Evolutionary conservation across 1,139 yeast species (phyloP), one percentile per base, ranked within the genome.

Genomic region (Scheffersomyces illinoinensis): DNA sequence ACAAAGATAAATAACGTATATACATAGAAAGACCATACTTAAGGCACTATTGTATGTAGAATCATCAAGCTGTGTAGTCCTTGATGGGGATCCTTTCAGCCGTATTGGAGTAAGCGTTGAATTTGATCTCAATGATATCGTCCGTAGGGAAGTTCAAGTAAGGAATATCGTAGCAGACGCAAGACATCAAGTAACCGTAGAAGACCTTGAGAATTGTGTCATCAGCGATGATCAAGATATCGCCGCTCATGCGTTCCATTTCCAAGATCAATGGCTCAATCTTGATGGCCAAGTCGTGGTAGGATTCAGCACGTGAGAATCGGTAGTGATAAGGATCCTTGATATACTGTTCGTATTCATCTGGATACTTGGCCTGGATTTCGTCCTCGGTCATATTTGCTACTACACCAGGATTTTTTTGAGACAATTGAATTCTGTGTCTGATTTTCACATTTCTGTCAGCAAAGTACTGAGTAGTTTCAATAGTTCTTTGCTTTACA

Each of bases 161-260:
- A 3, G 98, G 98, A 61, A 95, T 92, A 66, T 93, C 98, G 62
- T 83, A 83, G 66, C 96, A 91, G 4, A 96, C 86, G 63, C 93
- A 88, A 3, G 97, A 96, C 97, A 95, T 91, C 66, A 95, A 81
- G 73, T 95, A 95, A 1, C 98, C 99, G 69, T 93, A 95, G 57
- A 95, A 82, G 3, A 95, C 97, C 61, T 93, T 83, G 62, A 96
- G 81, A 1, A 95, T 90, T 0, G 97, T 87, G 68, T 93, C 98
- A 71, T 96, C 98, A 0, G 98, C 98, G 66, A 95, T 90, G 60
- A 95, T 89, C 63, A 95, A 79, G 39, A 96, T 84, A 72, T 93
- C 98, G 26, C 96, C 93, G 59, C 91, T 84, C 84, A 90, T 88
- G 65, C 98, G 84, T 72, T 93, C 99, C 88, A 95, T 89, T 74